These are phyloP conservation scores for Xylaria sp. DNA, from an alignment of 2,329 filamentous ascomycete genomes.

Conservation along the genomic window DNA sequence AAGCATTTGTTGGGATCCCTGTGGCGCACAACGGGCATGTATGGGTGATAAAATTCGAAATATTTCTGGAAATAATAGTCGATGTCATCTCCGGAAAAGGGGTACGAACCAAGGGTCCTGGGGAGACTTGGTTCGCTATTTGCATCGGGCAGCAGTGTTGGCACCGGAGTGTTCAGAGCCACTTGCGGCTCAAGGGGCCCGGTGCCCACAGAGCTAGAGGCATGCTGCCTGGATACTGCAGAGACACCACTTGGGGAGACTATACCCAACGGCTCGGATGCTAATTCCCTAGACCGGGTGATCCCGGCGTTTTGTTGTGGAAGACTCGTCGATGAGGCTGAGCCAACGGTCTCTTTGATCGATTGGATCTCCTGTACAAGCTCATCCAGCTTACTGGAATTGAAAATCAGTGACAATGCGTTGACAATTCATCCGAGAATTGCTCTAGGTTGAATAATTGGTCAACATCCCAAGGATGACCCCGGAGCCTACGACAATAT, in stretches of 20 bases:
- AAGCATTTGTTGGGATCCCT: slow-evolving; percentile 63
- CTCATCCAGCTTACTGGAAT: slow-evolving; percentile 63
- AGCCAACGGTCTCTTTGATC: slow-evolving; percentile 62
- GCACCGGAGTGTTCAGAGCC: slow-evolving; percentile 46
- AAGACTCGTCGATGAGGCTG: slow-evolving; percentile 32
- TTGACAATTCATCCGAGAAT: slow-evolving; percentile 2
- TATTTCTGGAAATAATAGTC: slow-evolving; percentile 67
- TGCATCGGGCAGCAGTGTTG: slow-evolving; percentile 36
- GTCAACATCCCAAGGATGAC: not conserved
- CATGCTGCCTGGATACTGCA: slow-evolving; percentile 26
- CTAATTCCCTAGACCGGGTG: slow-evolving; percentile 36
- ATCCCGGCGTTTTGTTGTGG: slow-evolving; percentile 32
- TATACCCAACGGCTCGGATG: slow-evolving; percentile 35
- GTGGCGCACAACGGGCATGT: slow-evolving; percentile 61
- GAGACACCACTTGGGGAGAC: slow-evolving; percentile 38
- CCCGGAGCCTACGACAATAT: not conserved
- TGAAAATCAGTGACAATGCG: slow-evolving; percentile 16
- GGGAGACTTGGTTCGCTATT: slow-evolving; percentile 48
- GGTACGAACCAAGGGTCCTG: slow-evolving; percentile 57
- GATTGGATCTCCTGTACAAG: slow-evolving; percentile 64
- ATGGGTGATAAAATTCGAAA: slow-evolving; percentile 62
- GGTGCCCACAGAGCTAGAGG: slow-evolving; percentile 4
- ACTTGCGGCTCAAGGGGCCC: slow-evolving; percentile 42
- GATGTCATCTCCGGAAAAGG: slow-evolving; percentile 63
- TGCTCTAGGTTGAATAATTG: not conserved